Base-by-base conservation (phyloP, 352 stramenopile species). In the Phytopythium boreale region DNA sequence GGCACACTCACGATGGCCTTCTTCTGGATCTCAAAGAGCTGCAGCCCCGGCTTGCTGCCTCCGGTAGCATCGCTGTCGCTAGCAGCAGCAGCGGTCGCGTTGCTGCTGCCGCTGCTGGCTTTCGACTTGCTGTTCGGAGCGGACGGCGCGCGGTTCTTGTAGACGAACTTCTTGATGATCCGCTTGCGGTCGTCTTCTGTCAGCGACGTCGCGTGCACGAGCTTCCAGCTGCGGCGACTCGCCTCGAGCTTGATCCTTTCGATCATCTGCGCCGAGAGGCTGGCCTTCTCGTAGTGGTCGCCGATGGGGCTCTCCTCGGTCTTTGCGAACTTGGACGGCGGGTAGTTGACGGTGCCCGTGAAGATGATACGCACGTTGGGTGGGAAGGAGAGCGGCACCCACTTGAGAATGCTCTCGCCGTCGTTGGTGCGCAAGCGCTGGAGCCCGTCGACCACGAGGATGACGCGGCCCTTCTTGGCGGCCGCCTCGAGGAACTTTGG, bases 371-470 rank as follows among this genome's bases (percentile, higher is more conserved):
- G 82, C 17, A 97, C 87, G 64, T 97, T 97, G 3, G 88, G 70
- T 27, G 91, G 90, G 55, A 97, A 95, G 22, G 73, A 76, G 7
- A 96, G 72, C 20, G 93, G 91, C 10, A 98, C 72, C 91, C 91
- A 98, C 63, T 96, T 96, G 49, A 97, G 71, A 59, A 95, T 95
- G 60, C 77, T 92, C 56, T 97, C 90, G 31, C 91, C 90, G 62
- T 96, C 85, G 37, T 76, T 94, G 29, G 83, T 93, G 47, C 86
- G 81, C 9, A 97, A 71, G 10, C 91, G 73, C 57, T 97, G 82
- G 11, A 98, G 64, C 2, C 90, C 90, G 65, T 97, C 93, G 47
- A 98, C 92, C 27, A 97, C 88, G 44, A 98, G 76, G 58, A 97
- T 85, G 29, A 96, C 87, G 26, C 81, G 73, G 22, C 90, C 91